Percentiles rank a stretch among this genome's conserved stretches.
Evolutionary conservation across 345 rosid genomes (phyloP).

Genomic region (Aquilaria malaccensis): DNA sequence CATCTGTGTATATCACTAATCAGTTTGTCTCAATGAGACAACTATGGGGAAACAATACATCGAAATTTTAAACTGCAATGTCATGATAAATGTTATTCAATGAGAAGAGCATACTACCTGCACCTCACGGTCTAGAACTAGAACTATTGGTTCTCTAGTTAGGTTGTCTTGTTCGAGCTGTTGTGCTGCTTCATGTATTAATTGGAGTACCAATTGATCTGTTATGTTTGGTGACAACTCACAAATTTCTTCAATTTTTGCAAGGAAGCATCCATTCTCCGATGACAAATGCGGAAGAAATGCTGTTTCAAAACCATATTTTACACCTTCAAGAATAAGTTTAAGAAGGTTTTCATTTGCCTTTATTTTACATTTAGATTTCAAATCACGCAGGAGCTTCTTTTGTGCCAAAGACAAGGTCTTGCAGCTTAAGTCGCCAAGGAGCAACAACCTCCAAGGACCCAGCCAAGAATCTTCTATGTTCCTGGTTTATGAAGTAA

Average conservation of each 20-base stretch:
- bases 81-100: too few species aligned
- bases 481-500: constrained; percentile 36
- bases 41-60: not conserved
- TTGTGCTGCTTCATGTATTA: constrained; percentile 49
- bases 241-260: constrained; percentile 26
- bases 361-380: constrained; percentile 64
- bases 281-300: constrained; percentile 33
- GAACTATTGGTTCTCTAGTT: constrained; percentile 56
- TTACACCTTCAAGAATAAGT: constrained; percentile 53
- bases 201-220: constrained; percentile 46
- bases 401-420: constrained; percentile 36
- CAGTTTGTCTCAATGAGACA: constrained; percentile 4
- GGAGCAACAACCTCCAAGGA: constrained; percentile 65
- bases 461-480: constrained; percentile 91
- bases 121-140: constrained; percentile 72
- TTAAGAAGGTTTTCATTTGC: constrained; percentile 49
- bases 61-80: too few species aligned
- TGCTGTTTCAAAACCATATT: constrained; percentile 31
- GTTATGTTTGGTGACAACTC: constrained; percentile 20
- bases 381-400: constrained; percentile 52
- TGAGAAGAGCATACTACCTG: constrained; percentile 42
- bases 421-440: constrained; percentile 49
- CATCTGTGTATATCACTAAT: constrained; percentile 47
- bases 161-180: constrained; percentile 38
- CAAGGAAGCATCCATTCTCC: constrained; percentile 59